Percentiles rank a stretch among this genome's conserved stretches.
These are phyloP conservation scores for Lentinula aciculospora DNA, from an alignment of 768 basidiomycete genomes.

Conservation along the genomic window DNA sequence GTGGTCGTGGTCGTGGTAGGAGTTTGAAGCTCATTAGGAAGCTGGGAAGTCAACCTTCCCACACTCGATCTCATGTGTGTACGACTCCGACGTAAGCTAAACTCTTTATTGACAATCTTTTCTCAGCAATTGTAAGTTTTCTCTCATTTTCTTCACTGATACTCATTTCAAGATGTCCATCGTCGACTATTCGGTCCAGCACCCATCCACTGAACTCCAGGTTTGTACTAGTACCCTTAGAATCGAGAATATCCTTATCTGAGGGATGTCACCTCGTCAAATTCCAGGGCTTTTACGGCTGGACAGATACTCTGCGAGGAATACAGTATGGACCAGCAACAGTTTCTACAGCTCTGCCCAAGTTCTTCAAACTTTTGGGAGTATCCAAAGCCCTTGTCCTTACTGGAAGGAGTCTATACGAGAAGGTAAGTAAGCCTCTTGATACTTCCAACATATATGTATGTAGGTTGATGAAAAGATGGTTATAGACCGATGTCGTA, in stretches of 20 bases:
- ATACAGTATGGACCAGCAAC: conserved; percentile 73
- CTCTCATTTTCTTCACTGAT: not conserved
- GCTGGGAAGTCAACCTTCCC: not conserved
- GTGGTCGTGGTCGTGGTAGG: not conserved
- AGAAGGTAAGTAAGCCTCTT: conserved; percentile 56
- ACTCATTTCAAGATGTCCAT: not conserved
- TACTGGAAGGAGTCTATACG: conserved; percentile 62
- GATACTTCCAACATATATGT: too few species aligned
- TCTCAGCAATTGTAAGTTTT: not conserved
- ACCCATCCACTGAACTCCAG: conserved; percentile 3
- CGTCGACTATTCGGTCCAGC: not conserved
- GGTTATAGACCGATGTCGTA: conserved; percentile 54
- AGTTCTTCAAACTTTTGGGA: conserved; percentile 46
- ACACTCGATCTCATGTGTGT: not conserved
- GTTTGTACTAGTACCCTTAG: not conserved
- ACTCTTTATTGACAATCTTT: not conserved
- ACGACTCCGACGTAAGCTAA: too few species aligned
- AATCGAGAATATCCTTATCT: not conserved
- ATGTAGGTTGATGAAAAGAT: not conserved
- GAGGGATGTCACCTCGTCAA: not conserved
- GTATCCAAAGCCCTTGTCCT: conserved; percentile 64
- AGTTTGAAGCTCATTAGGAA: not conserved
- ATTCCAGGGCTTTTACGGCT: conserved; percentile 54
- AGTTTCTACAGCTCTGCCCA: conserved; percentile 55
- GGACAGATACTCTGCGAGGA: conserved; percentile 61